These are phyloP conservation scores for Micractinium conductrix DNA, from an alignment of 139 green algal species.

Conservation along the genomic window DNA sequence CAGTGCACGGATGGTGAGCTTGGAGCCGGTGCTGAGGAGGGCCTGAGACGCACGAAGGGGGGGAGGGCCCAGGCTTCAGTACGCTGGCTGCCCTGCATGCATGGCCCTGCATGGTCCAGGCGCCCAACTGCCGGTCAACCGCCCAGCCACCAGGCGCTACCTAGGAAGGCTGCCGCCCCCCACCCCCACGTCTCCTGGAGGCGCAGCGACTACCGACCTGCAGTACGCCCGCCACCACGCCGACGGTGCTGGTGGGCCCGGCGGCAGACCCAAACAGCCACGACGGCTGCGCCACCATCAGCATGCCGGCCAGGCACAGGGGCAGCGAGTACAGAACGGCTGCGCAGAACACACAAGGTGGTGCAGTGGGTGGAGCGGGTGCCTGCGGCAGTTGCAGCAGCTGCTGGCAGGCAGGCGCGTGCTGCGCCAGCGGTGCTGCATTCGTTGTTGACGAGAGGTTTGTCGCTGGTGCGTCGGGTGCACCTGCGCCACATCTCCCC, in stretches of 20 bases:
- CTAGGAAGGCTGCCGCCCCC: too few species aligned
- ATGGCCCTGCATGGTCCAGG: too few species aligned
- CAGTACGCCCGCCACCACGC: slow-evolving; percentile 1
- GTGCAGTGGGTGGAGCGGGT: neutral
- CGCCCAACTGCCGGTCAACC: too few species aligned
- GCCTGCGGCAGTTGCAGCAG: neutral
- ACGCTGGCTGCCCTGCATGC: too few species aligned
- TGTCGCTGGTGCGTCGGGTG: too few species aligned
- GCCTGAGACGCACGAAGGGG: neutral
- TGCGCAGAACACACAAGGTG: too few species aligned
- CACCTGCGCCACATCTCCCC: too few species aligned
- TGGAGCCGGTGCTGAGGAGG: slow-evolving; percentile 4
- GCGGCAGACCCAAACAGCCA: slow-evolving; percentile 18
- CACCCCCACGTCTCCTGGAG: too few species aligned
- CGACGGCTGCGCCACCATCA: slow-evolving; percentile 14
- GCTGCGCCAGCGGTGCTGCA: neutral
- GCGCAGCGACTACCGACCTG: neutral
- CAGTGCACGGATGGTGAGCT: slow-evolving; percentile 15
- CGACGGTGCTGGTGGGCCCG: neutral
- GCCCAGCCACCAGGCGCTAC: too few species aligned
- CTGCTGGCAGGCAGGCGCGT: neutral
- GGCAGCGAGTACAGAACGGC: neutral
- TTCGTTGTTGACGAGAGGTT: too few species aligned
- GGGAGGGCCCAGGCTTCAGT: neutral
- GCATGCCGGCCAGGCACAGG: slow-evolving; percentile 6